These are phyloP conservation scores for Penicillium soppii DNA, from an alignment of 495 filamentous ascomycete genomes.

Conservation along the genomic window DNA sequence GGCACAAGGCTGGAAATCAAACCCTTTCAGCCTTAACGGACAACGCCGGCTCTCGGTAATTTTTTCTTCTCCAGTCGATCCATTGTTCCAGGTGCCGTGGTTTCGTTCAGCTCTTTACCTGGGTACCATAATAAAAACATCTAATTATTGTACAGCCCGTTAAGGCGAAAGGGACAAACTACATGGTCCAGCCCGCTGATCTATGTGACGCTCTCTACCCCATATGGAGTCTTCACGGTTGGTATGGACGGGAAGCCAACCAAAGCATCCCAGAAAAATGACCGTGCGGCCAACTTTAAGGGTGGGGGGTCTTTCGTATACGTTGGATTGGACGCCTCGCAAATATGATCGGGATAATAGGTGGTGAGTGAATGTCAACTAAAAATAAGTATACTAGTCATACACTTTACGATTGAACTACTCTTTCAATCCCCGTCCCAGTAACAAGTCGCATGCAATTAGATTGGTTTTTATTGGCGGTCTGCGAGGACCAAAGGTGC, in stretches of 20 bases:
- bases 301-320: slow-evolving; percentile 16
- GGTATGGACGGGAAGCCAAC: slow-evolving; percentile 1
- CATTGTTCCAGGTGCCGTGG: not conserved
- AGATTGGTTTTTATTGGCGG: not conserved
- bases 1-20: slow-evolving; percentile 6
- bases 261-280: not conserved
- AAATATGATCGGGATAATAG: slow-evolving; percentile 3
- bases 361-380: no score
- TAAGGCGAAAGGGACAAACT: not conserved
- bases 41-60: slow-evolving; percentile 1
- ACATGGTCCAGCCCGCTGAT: slow-evolving; percentile 6
- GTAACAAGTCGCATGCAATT: not conserved
- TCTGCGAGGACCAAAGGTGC: not conserved
- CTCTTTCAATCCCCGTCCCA: not conserved
- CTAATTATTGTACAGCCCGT: not conserved
- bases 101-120: not conserved
- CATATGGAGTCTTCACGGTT: slow-evolving; percentile 8
- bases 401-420: not conserved
- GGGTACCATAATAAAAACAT: no score
- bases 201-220: not conserved
- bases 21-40: slow-evolving; percentile 1
- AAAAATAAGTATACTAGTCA: no score
- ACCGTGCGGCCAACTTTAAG: slow-evolving; percentile 4
- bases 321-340: slow-evolving; percentile 15
- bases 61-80: not conserved